Base-by-base conservation (phyloP, 495 filamentous ascomycete genomes). In the Niebla homalea region DNA sequence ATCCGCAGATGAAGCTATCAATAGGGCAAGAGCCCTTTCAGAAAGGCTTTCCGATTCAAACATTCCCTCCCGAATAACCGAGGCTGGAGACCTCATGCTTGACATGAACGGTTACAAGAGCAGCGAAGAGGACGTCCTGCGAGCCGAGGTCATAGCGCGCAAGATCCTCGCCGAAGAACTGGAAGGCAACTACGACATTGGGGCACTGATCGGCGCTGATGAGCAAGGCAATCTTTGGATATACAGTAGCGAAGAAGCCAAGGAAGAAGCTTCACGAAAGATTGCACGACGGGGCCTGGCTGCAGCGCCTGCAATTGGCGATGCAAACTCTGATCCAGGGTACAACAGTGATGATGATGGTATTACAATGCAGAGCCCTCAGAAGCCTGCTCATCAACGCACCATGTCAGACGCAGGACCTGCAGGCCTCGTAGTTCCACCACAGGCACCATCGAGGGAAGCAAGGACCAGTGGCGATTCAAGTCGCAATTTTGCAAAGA, bases 161-260 rank as follows among this genome's bases (percentile, higher is more conserved):
- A 93, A 89, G 60, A 88, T 99, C 23, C 76, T 97, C n/a, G 76
- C 86, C 0, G 89, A 97, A 60, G 93, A 97, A 63, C 67, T 97
- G 19, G 86, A 96, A 62, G 92, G 89, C 15, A 84, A 87, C 57
- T 94, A 96, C 62, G 93, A 99, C 61, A 90, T 99, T 58, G 90
- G 90, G 25, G 83, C 92, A 22, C 73, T 99, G 6, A 94, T 99
- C 61, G 90, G 87, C 7, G 87, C 87, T 21, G 92, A 99, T 60
- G 88, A 93, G 58, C 80, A 89, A 43, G 92, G 92, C 5, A 97
- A 99, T 60, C 70, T 99, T 10, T 97, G 92, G 93, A 97, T 97
- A 48, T 99, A 97, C 66, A 92, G 86, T 63, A 95, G 88, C 55
- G 88, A 95, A 61, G 93, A 96, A 58, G 88, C 93, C 21, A 97